Conservation (phyloP, 2,329 filamentous ascomycete genomes). For the Shiraia bambusicola region DNA sequence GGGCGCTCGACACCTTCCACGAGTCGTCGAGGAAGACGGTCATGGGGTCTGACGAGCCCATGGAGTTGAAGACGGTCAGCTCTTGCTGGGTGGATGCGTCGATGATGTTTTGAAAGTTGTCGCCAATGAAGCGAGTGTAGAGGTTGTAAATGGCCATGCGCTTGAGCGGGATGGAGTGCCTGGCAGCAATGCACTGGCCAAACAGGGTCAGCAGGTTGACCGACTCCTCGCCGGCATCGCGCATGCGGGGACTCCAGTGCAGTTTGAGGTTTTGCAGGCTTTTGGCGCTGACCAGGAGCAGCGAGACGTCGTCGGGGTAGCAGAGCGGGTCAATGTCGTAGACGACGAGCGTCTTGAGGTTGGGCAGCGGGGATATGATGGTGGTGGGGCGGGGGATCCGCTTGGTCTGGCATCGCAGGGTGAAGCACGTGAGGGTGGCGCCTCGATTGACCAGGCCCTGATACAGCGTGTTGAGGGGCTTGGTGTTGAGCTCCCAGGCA, state of each 20-base stretch:
- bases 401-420: slow-evolving; percentile 57
- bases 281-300: slow-evolving; percentile 55
- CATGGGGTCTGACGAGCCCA: slow-evolving; percentile 49
- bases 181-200: slow-evolving; percentile 54
- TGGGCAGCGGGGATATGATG: slow-evolving; percentile 58
- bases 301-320: slow-evolving; percentile 63
- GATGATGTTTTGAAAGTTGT: slow-evolving; percentile 49
- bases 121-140: slow-evolving; percentile 54
- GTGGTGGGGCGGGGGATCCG: slow-evolving; percentile 60
- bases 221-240: slow-evolving; percentile 59
- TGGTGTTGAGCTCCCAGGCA: slow-evolving; percentile 62
- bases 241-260: slow-evolving; percentile 65
- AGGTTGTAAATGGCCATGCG: slow-evolving; percentile 60
- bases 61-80: slow-evolving; percentile 57
- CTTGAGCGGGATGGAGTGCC: slow-evolving; percentile 50
- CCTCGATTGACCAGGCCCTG: slow-evolving; percentile 53
- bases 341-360: slow-evolving; percentile 55
- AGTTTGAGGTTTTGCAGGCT: slow-evolving; percentile 58
- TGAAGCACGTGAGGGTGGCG: slow-evolving; percentile 55
- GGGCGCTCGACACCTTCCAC: slow-evolving; percentile 47
- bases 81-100: slow-evolving; percentile 48
- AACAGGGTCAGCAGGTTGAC: slow-evolving; percentile 58
- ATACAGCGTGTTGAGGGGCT: slow-evolving; percentile 61
- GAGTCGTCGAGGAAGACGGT: slow-evolving; percentile 59
- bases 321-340: slow-evolving; percentile 65